Evolutionary conservation across 1,139 yeast species (phyloP).

Genomic region (Entelexis sorbosivorans): DNA sequence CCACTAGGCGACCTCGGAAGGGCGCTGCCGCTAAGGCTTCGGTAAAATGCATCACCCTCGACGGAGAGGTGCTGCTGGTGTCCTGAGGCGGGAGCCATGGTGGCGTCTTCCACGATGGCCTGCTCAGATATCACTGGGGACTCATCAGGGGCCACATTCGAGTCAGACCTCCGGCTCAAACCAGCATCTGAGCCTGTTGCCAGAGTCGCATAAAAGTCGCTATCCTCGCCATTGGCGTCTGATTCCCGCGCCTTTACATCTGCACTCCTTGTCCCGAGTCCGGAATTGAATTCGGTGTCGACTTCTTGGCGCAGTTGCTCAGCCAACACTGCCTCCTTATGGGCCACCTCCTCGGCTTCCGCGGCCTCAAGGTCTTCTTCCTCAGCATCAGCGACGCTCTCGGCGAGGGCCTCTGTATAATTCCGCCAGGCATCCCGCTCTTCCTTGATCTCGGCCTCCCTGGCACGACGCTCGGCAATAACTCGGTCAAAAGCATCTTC

Average conservation of each 20-base stretch:
- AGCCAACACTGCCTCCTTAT: neutral
- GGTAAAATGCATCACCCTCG: slow-evolving; percentile 1
- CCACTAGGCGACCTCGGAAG: neutral
- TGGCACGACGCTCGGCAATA: neutral
- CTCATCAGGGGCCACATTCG: neutral
- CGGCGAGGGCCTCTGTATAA: neutral
- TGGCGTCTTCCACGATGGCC: neutral
- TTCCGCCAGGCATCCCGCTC: neutral
- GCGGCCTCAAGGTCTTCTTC: neutral
- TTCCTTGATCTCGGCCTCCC: neutral
- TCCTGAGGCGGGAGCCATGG: neutral
- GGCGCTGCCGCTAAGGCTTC: neutral
- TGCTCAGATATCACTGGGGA: neutral
- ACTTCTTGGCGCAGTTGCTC: neutral
- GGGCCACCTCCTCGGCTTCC: neutral
- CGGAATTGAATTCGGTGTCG: no score
- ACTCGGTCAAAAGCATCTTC: neutral
- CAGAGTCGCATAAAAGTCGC: neutral
- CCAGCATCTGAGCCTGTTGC: neutral
- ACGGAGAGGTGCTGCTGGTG: neutral
- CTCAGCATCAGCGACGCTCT: neutral
- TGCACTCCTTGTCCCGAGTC: no score
- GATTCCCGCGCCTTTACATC: no score
- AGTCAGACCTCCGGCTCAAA: neutral
- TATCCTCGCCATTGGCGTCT: neutral